These are phyloP conservation scores for Echeveria elegans DNA, from an alignment of 164 flowering plant genomes.

Conservation along the genomic window DNA sequence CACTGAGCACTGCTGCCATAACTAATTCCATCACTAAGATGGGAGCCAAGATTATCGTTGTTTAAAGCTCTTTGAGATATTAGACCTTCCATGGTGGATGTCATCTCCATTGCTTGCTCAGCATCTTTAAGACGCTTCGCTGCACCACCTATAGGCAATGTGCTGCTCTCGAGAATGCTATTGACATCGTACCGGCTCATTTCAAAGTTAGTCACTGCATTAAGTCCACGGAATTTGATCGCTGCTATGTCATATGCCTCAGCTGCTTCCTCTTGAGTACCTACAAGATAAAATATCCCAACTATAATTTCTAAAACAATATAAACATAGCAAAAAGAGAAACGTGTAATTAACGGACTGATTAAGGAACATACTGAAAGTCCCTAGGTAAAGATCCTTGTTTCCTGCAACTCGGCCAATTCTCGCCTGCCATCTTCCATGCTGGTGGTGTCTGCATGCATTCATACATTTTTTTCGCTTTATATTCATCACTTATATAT, in stretches of 20 bases:
- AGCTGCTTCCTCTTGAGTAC: slow-evolving; percentile 98
- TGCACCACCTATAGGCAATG: slow-evolving; percentile 71
- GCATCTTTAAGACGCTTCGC: slow-evolving; percentile 70
- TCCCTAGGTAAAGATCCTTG: slow-evolving; percentile 88
- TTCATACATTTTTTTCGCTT: neutral
- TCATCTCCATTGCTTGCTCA: slow-evolving; percentile 30
- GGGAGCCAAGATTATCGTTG: neutral
- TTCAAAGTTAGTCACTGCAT: slow-evolving; percentile 90
- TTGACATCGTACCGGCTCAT: slow-evolving; percentile 83
- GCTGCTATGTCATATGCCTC: slow-evolving; percentile 98
- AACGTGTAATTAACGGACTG: neutral
- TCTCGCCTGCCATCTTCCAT: slow-evolving; percentile 95
- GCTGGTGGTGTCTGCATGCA: slow-evolving; percentile 71
- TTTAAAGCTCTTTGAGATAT: neutral
- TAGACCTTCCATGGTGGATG: slow-evolving; percentile 5
- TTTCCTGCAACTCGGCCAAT: slow-evolving; percentile 93
- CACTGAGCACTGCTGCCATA: slow-evolving; percentile 18
- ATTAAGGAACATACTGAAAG: slow-evolving; percentile 58
- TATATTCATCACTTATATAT: neutral
- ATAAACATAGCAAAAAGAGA: neutral
- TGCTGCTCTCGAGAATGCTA: slow-evolving; percentile 72
- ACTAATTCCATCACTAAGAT: neutral
- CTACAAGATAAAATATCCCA: slow-evolving; percentile 19
- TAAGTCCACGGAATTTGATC: slow-evolving; percentile 82
- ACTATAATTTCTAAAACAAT: neutral